A percentile compares a stretch with the other conserved stretches of the same genome.
Conservation (phyloP, 768 basidiomycete genomes). For the Xerocomellus chrysenteron region DNA sequence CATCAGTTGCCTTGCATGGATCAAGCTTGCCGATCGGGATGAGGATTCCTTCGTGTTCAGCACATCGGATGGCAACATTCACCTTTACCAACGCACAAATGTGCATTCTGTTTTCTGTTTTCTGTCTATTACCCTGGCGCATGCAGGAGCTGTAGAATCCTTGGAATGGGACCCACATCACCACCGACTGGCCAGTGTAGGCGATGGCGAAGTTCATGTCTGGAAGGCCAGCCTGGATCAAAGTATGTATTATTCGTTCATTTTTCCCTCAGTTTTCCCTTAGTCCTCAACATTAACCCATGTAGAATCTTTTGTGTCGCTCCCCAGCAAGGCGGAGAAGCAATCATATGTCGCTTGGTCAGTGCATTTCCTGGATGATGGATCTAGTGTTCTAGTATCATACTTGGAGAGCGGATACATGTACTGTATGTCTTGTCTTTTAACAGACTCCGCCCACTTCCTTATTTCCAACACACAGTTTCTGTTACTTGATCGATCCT, state of each 20-base stretch:
- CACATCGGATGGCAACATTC: not conserved
- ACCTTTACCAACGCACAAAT: not conserved
- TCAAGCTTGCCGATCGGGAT: not conserved
- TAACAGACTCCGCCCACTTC: no score
- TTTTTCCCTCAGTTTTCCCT: no score
- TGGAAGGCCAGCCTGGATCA: not conserved
- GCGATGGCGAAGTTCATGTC: not conserved
- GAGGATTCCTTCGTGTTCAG: not conserved
- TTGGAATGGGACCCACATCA: not conserved
- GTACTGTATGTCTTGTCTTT: not conserved
- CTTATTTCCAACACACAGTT: not conserved
- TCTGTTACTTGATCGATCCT: not conserved
- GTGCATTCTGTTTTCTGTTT: not conserved
- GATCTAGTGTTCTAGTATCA: not conserved
- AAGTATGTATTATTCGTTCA: not conserved
- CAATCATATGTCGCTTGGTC: not conserved
- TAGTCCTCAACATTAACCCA: no score
- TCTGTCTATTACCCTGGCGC: not conserved
- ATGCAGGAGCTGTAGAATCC: not conserved
- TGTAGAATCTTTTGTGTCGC: not conserved
- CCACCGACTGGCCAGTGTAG: not conserved
- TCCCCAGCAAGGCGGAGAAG: not conserved
- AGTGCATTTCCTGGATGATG: not conserved
- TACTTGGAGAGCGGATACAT: slow-evolving; percentile 4
- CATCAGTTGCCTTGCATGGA: not conserved